These are phyloP conservation scores for Myxozyma vanderwaltii DNA, from an alignment of 805 yeast species.

Conservation along the genomic window DNA sequence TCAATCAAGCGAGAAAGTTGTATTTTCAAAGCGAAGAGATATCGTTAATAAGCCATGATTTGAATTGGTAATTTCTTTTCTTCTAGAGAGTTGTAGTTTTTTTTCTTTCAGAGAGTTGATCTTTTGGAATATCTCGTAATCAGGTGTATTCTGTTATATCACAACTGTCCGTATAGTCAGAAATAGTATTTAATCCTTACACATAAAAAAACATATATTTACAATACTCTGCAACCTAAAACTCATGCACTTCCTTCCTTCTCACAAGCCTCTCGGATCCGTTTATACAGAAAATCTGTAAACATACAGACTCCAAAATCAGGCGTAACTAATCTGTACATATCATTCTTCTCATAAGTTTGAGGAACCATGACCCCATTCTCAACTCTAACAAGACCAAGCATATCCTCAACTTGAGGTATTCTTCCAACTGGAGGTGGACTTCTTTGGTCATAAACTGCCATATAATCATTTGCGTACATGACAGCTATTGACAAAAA, in stretches of 20 bases:
- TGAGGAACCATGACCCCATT: slow-evolving; percentile 57
- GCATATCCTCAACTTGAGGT: slow-evolving; percentile 69
- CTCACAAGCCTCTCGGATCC: slow-evolving; percentile 45
- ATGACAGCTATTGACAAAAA: slow-evolving; percentile 40
- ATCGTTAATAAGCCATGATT: slow-evolving; percentile 40
- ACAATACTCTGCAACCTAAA: background rate
- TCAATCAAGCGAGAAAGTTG: slow-evolving; percentile 56
- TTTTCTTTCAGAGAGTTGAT: too few relatives aligned
- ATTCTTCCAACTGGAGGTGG: slow-evolving; percentile 65
- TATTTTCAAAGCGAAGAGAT: slow-evolving; percentile 56
- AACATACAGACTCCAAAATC: slow-evolving; percentile 54
- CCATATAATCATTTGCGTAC: slow-evolving; percentile 54
- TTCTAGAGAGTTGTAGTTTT: too few relatives aligned
- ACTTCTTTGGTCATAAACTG: slow-evolving; percentile 69
- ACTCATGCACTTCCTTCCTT: background rate
- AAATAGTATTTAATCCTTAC: too few relatives aligned
- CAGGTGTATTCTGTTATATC: too few relatives aligned
- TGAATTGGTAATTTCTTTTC: background rate
- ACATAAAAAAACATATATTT: background rate
- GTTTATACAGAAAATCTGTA: slow-evolving; percentile 53
- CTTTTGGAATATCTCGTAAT: background rate
- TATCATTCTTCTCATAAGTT: slow-evolving; percentile 58
- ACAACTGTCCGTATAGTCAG: too few relatives aligned
- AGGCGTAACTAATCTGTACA: slow-evolving; percentile 57
- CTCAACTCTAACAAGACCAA: slow-evolving; percentile 66